Base-by-base conservation (phyloP, 352 stramenopile species). In the Albugo laibachii region DNA sequence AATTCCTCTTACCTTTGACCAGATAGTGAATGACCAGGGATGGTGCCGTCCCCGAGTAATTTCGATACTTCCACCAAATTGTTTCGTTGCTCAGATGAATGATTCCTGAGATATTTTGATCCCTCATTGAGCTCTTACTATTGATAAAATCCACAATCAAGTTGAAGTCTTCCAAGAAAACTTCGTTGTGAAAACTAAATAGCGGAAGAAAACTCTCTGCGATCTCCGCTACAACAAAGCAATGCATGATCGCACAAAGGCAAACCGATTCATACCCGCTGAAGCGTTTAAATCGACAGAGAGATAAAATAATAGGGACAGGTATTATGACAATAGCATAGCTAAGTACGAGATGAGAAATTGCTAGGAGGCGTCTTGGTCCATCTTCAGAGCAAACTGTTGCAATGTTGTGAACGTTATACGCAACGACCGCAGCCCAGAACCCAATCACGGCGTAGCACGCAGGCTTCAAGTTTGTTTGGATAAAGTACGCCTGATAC, bases 401-500 rank as follows among this genome's bases (percentile, higher is more conserved):
- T 2, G 66, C 54, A 1, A 55, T 52, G 16, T 59, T 80, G 14
- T 80, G 20, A 11, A 57, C 13, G 11, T 78, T 40, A 71, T 70
- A 84, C 19, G 83, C 31, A 43, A 43, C 3, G 3, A 31, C 3
- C 24, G 24, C 24, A 6, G 65, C 10, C 72, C 69, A 87, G 40
- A 63, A 65, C 0, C 71, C 39, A 21, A 78, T 39, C 43, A 66
- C 81, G 6, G 73, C 69, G 47, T 78, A 81, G 45, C 65, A 73
- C 16, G 69, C 71, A 1, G 71, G 69, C 8, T 66, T 52, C 37
- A 87, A 47, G 18, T 68, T 80, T 21, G 69, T 84, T 56, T 84
- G 69, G 12, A 55, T 76, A 61, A 70, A 84, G 57, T 61, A 87
- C n/a, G 67, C 69, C n/a, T 69, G 57, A 55, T 83, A 87, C 54